A percentile compares a stretch with the other conserved stretches of the same genome.
Conservation (phyloP, 2,329 filamentous ascomycete genomes). For the Bertia moriformis region DNA sequence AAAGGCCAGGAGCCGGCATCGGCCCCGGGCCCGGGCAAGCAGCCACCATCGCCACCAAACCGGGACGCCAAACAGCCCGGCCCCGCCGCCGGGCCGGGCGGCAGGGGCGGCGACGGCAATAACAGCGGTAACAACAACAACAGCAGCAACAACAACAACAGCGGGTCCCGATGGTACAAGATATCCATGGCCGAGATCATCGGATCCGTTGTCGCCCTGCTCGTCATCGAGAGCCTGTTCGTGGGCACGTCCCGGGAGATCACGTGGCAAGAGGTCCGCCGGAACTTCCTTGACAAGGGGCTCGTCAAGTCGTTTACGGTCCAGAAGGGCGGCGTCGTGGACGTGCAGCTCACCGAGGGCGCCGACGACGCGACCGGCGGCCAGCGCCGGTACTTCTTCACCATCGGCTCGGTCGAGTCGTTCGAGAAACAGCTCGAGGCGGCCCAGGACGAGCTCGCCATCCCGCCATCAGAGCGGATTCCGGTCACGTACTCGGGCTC, state of each 20-base stretch:
- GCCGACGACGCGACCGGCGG: slow-evolving; percentile 51
- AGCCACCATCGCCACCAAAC: background rate
- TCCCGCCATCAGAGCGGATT: slow-evolving; percentile 77
- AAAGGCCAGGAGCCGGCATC: background rate
- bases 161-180: too few species aligned
- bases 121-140: slow-evolving; percentile 5
- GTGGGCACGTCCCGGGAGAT: slow-evolving; percentile 63
- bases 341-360: slow-evolving; percentile 67
- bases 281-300: slow-evolving; percentile 87
- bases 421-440: slow-evolving; percentile 82
- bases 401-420: slow-evolving; percentile 82
- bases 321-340: slow-evolving; percentile 61
- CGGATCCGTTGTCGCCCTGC: slow-evolving; percentile 46
- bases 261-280: slow-evolving; percentile 93
- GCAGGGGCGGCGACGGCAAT: too few species aligned
- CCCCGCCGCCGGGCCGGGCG: too few species aligned
- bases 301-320: slow-evolving; percentile 86
- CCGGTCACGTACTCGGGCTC: slow-evolving; percentile 77
- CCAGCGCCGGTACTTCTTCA: slow-evolving; percentile 70
- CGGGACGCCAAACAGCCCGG: background rate
- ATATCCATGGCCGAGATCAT: slow-evolving; percentile 35
- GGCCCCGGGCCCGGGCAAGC: background rate
- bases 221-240: slow-evolving; percentile 43
- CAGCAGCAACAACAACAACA: slow-evolving; percentile 18
- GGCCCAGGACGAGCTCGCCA: slow-evolving; percentile 74